Conservation (phyloP, 441 rosid genomes). For the Pelargonium exstipulatum region DNA sequence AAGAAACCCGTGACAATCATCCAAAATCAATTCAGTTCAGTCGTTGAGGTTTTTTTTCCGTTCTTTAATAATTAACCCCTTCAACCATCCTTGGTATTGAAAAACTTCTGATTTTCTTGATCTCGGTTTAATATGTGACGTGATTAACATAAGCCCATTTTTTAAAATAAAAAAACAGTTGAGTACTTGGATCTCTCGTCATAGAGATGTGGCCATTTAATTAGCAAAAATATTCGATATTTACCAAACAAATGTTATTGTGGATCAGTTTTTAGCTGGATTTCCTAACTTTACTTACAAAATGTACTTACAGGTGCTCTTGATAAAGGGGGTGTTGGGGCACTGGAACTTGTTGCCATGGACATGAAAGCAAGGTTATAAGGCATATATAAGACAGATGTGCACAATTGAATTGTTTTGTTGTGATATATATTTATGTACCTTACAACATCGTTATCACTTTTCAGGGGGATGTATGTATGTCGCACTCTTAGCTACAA, state of each 20-base stretch:
- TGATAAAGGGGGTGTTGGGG: constrained; percentile 98
- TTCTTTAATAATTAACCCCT: background rate
- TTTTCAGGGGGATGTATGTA: constrained; percentile 91
- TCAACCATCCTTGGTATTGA: background rate
- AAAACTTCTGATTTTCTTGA: background rate
- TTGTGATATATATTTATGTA: constrained; percentile 19
- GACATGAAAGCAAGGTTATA: constrained; percentile 98
- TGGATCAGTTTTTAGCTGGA: no score
- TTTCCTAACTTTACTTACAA: constrained; percentile 5
- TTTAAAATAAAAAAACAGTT: no score
- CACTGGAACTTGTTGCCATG: constrained; percentile 99
- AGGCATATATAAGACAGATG: constrained; percentile 16
- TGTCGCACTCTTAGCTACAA: constrained; percentile 98
- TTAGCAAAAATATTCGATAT: no score
- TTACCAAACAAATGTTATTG: no score
- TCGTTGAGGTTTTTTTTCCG: background rate
- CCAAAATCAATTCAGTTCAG: constrained; percentile 1
- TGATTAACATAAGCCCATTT: no score
- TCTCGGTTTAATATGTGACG: no score
- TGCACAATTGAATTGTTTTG: background rate
- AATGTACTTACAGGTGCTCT: constrained; percentile 64
- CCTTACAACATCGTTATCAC: constrained; percentile 20
- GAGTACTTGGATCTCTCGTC: no score
- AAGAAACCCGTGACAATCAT: background rate
- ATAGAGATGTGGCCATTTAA: no score